A percentile compares a stretch with the other conserved stretches of the same genome.
These are phyloP conservation scores for Trametes hirsuta DNA, from an alignment of 1,284 basidiomycete species.

Conservation along the genomic window DNA sequence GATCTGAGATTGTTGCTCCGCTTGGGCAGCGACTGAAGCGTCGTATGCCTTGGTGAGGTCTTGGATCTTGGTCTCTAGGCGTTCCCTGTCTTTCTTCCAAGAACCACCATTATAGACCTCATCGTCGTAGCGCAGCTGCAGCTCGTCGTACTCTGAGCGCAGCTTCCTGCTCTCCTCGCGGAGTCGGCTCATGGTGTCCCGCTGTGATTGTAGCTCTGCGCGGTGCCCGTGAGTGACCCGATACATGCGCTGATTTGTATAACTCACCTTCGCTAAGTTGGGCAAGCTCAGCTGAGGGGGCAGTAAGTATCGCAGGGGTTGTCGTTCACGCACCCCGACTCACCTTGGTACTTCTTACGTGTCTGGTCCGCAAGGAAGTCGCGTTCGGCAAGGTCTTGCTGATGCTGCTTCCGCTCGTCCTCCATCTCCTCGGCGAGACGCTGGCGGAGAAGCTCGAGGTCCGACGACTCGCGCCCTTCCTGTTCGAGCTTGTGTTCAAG, in stretches of 20 bases:
- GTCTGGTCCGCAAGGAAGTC: constrained; percentile 81
- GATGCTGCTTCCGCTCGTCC: constrained; percentile 75
- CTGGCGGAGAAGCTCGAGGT: constrained; percentile 64
- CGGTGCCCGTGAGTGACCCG: constrained; percentile 2
- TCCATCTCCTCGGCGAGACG: constrained; percentile 74
- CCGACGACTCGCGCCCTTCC: constrained; percentile 68
- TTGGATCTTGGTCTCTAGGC: constrained; percentile 78
- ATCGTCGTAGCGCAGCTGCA: constrained; percentile 76
- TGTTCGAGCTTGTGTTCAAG: constrained; percentile 70
- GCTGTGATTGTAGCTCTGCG: constrained; percentile 73
- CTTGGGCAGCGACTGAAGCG: constrained; percentile 69
- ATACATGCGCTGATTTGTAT: neutral
- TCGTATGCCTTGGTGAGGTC: constrained; percentile 82
- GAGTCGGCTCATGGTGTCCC: constrained; percentile 72
- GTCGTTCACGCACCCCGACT: neutral
- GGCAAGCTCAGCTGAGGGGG: constrained; percentile 64
- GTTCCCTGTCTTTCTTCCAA: constrained; percentile 88
- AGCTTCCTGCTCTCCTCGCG: constrained; percentile 82
- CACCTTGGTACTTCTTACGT: constrained; percentile 83
- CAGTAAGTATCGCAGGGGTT: neutral
- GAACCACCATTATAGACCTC: constrained; percentile 77
- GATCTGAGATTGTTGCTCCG: constrained; percentile 84
- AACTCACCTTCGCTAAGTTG: constrained; percentile 74
- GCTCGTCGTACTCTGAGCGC: constrained; percentile 76
- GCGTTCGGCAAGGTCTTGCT: constrained; percentile 75